A percentile compares a stretch with the other conserved stretches of the same genome.
Conservation (phyloP, 371 early-diverging fungal species). For the Mucor lusitanicus region DNA sequence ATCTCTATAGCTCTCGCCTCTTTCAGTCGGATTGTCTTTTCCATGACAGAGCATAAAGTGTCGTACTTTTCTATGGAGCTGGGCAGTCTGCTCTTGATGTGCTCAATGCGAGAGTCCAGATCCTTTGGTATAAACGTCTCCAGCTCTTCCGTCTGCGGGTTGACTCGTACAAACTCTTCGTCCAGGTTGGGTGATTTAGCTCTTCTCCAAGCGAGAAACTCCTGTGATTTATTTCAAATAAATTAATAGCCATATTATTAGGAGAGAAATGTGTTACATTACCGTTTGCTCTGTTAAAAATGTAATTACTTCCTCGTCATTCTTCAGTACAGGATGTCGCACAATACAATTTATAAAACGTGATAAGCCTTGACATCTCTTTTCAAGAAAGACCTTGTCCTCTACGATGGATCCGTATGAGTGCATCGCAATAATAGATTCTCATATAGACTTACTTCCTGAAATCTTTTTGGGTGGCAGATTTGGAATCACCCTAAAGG, state of each 20-base stretch:
- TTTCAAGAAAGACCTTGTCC: conserved; percentile 69
- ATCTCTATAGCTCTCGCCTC: conserved; percentile 55
- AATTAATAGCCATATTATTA: background rate
- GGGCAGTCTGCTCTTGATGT: conserved; percentile 27
- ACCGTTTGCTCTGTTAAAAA: conserved; percentile 72
- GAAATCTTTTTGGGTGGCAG: conserved; percentile 50
- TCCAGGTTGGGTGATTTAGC: conserved; percentile 37
- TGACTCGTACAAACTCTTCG: conserved; percentile 39
- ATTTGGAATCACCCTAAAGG: conserved; percentile 43
- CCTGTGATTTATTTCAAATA: conserved; percentile 9
- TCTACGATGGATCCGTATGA: conserved; percentile 28
- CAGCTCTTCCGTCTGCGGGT: conserved; percentile 30
- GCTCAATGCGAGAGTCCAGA: conserved; percentile 35
- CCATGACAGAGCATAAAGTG: conserved; percentile 55
- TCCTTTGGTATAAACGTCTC: conserved; percentile 41
- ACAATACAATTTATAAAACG: conserved; percentile 74
- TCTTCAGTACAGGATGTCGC: conserved; percentile 70
- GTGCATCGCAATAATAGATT: background rate
- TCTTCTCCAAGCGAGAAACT: conserved; percentile 45
- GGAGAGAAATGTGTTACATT: conserved; percentile 11
- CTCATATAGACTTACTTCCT: conserved; percentile 32
- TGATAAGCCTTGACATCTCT: conserved; percentile 65
- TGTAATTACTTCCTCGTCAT: conserved; percentile 62
- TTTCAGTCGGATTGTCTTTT: conserved; percentile 53
- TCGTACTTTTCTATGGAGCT: conserved; percentile 57